Evolutionary conservation across 306 rosid species (phyloP).

Genomic region (Prunus mira): DNA sequence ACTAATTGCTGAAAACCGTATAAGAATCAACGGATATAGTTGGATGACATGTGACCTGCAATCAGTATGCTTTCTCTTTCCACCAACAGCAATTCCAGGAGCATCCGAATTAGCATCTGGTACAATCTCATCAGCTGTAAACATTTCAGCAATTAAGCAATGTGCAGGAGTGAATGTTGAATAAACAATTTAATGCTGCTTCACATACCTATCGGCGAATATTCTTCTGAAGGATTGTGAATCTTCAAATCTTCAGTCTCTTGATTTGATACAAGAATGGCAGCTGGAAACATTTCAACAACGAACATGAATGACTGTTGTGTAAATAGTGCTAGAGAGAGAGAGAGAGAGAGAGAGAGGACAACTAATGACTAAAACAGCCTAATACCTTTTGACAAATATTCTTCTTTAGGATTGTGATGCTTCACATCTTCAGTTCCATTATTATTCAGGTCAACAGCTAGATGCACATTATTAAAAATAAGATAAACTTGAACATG

Average conservation of each 20-base stretch:
- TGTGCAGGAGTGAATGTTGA: conserved; percentile 1
- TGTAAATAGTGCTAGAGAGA: neutral
- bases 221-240: conserved; percentile 35
- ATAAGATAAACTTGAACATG: conserved; percentile 17
- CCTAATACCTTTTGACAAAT: conserved; percentile 39
- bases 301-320: conserved; percentile 7
- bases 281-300: conserved; percentile 56
- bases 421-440: conserved; percentile 36
- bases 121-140: conserved; percentile 55
- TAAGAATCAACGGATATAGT: conserved; percentile 16
- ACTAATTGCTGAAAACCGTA: conserved; percentile 21
- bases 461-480: conserved; percentile 44
- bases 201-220: conserved; percentile 40
- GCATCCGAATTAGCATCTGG: conserved; percentile 40
- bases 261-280: conserved; percentile 38
- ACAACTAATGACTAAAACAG: conserved; percentile 19
- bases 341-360: neutral
- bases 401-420: conserved; percentile 34
- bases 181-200: conserved; percentile 6
- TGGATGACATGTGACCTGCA: conserved; percentile 54
- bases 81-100: conserved; percentile 39
- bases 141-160: conserved; percentile 33
- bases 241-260: conserved; percentile 34
- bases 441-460: conserved; percentile 34
- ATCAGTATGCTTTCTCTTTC: conserved; percentile 65